A percentile compares a stretch with the other conserved stretches of the same genome.
These are phyloP conservation scores for Priceomyces carsonii DNA, from an alignment of 805 yeast species.

Conservation along the genomic window DNA sequence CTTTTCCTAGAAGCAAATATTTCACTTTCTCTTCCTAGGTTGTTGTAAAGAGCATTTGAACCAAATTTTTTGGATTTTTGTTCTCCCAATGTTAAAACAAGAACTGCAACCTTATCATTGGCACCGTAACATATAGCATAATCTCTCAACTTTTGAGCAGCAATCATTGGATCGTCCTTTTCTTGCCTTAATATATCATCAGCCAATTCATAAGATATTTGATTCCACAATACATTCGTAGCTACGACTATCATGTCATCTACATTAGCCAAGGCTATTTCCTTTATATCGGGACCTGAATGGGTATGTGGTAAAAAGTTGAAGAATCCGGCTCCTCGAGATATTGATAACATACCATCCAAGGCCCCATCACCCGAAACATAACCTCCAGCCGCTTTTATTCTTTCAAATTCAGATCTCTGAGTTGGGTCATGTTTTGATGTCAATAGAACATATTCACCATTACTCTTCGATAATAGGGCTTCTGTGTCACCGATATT, in stretches of 20 bases:
- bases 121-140: slow-evolving; percentile 94
- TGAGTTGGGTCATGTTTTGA: slow-evolving; percentile 83
- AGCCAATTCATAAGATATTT: slow-evolving; percentile 77
- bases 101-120: slow-evolving; percentile 71
- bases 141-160: slow-evolving; percentile 92
- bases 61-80: slow-evolving; percentile 35
- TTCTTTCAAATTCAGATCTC: slow-evolving; percentile 76
- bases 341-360: slow-evolving; percentile 79
- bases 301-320: slow-evolving; percentile 84
- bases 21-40: slow-evolving; percentile 40
- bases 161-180: slow-evolving; percentile 79
- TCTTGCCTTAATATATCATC: slow-evolving; percentile 87
- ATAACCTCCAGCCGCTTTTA: slow-evolving; percentile 88
- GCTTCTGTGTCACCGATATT: slow-evolving; percentile 91
- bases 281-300: slow-evolving; percentile 80
- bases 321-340: slow-evolving; percentile 91
- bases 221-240: slow-evolving; percentile 83
- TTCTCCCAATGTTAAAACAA: slow-evolving; percentile 72
- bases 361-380: slow-evolving; percentile 82
- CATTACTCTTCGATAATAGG: slow-evolving; percentile 74
- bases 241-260: slow-evolving; percentile 87
- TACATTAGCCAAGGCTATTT: slow-evolving; percentile 56
- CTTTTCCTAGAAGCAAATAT: slow-evolving; percentile 40
- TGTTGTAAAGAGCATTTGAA: slow-evolving; percentile 30
- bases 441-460: slow-evolving; percentile 74